Conservation (phyloP, 192 early-diverging fungal species). For the Coemansia sp. region DNA sequence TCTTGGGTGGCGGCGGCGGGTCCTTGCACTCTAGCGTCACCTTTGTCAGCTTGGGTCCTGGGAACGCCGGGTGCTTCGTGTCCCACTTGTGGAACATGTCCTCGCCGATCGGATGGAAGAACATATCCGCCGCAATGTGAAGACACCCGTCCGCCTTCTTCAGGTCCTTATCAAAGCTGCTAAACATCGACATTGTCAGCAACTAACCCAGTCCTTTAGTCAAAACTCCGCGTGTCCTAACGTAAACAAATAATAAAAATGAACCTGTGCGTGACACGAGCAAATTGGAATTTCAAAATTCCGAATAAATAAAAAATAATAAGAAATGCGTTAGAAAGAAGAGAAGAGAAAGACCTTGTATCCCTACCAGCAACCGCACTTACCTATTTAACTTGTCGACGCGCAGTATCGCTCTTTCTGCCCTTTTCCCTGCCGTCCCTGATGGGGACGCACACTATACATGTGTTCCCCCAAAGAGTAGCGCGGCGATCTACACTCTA, state of each 20-base stretch:
- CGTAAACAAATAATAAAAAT: neutral
- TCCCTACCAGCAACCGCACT: neutral
- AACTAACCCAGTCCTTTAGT: neutral
- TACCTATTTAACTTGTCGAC: neutral
- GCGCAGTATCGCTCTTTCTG: neutral
- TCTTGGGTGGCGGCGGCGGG: conserved; percentile 19
- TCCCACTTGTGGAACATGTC: conserved; percentile 56
- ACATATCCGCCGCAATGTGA: conserved; percentile 56
- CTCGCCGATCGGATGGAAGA: conserved; percentile 52
- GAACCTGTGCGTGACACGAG: neutral
- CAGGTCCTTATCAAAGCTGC: conserved; percentile 54
- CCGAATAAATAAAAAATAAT: conserved; percentile 1
- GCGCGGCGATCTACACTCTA: neutral
- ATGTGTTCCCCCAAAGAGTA: conserved; percentile 3
- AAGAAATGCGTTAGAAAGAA: neutral
- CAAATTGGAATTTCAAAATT: neutral
- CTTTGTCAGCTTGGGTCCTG: conserved; percentile 50
- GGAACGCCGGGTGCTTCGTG: conserved; percentile 51
- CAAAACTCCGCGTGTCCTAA: neutral
- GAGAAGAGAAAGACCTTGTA: neutral
- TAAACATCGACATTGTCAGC: conserved; percentile 50
- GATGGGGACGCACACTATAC: neutral
- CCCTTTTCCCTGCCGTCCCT: neutral
- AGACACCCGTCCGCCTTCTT: conserved; percentile 50
- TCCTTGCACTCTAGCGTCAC: conserved; percentile 49